phyloP scores from a whole-genome alignment of 208 protist genomes.

The Lotmaria passim region DNA sequence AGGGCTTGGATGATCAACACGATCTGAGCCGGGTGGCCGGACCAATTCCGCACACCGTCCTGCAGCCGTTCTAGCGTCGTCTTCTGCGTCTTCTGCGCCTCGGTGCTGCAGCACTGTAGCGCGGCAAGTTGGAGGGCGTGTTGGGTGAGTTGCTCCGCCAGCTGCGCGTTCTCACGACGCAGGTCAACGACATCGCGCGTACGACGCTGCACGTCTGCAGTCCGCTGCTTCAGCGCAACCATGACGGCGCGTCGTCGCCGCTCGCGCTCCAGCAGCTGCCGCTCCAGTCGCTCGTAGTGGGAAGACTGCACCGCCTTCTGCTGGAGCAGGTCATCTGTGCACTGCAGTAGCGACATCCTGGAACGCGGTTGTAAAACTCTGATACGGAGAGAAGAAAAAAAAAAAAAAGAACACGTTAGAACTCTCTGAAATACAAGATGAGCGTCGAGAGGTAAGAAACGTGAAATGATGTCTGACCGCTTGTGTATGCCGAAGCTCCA shows the following conservation, averaged over 20 bases:
- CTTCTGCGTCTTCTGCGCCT: slow-evolving; percentile 27
- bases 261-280: slow-evolving; percentile 67
- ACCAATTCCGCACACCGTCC: slow-evolving; percentile 41
- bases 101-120: slow-evolving; percentile 32
- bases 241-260: slow-evolving; percentile 40
- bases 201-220: slow-evolving; percentile 65
- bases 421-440: too few species aligned
- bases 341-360: slow-evolving; percentile 66
- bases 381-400: not conserved
- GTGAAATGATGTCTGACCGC: too few species aligned
- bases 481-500: too few species aligned
- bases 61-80: slow-evolving; percentile 37
- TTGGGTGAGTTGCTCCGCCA: slow-evolving; percentile 62
- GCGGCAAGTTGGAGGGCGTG: slow-evolving; percentile 53
- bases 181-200: slow-evolving; percentile 59
- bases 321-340: slow-evolving; percentile 75
- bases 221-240: slow-evolving; percentile 54
- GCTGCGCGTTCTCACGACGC: slow-evolving; percentile 36
- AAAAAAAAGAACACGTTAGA: not conserved
- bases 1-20: slow-evolving; percentile 52
- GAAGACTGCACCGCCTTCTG: slow-evolving; percentile 76
- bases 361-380: not conserved
- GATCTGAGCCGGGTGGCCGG: slow-evolving; percentile 46
- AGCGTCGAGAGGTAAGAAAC: too few species aligned
- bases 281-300: slow-evolving; percentile 67